Percentiles rank a stretch among this genome's conserved stretches.
These are phyloP conservation scores for Candida succiphila DNA, from an alignment of 805 yeast species.

Conservation along the genomic window DNA sequence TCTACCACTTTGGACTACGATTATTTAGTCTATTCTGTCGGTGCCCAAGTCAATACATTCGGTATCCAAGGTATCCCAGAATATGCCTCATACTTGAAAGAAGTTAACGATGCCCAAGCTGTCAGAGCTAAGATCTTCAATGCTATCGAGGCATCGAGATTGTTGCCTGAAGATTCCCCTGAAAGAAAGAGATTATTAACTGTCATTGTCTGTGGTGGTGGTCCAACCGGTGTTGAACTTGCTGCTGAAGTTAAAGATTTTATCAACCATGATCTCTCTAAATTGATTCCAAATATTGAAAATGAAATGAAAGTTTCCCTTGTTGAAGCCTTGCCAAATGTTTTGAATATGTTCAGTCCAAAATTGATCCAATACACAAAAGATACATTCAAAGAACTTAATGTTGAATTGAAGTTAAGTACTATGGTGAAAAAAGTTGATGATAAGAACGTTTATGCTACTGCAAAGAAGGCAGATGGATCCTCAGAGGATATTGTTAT, in stretches of 20 bases:
- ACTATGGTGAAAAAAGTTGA: conserved; percentile 86
- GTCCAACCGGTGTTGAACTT: conserved; percentile 97
- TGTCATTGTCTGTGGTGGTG: conserved; percentile 95
- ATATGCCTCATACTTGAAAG: conserved; percentile 82
- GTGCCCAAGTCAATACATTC: conserved; percentile 90
- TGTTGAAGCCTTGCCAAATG: conserved; percentile 88
- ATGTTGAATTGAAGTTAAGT: conserved; percentile 68
- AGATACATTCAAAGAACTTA: conserved; percentile 54
- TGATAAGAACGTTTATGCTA: conserved; percentile 58
- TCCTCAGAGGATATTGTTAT: conserved; percentile 43
- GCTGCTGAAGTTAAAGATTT: conserved; percentile 96
- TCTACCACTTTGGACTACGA: conserved; percentile 52
- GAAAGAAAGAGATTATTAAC: conserved; percentile 80
- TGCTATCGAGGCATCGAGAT: conserved; percentile 79
- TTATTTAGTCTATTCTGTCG: conserved; percentile 85
- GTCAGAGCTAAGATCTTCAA: conserved; percentile 79
- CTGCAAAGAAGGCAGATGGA: conserved; percentile 59
- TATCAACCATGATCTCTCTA: conserved; percentile 79
- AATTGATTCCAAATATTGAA: conserved; percentile 83
- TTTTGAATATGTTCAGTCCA: conserved; percentile 64
- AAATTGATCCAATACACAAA: conserved; percentile 71
- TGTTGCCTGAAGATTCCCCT: conserved; percentile 57
- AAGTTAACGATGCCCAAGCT: conserved; percentile 77
- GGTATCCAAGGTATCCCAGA: conserved; percentile 93
- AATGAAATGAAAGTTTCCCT: conserved; percentile 75